Conservation (phyloP, 2,329 filamentous ascomycete genomes). For the Nannizziopsis barbatae region DNA sequence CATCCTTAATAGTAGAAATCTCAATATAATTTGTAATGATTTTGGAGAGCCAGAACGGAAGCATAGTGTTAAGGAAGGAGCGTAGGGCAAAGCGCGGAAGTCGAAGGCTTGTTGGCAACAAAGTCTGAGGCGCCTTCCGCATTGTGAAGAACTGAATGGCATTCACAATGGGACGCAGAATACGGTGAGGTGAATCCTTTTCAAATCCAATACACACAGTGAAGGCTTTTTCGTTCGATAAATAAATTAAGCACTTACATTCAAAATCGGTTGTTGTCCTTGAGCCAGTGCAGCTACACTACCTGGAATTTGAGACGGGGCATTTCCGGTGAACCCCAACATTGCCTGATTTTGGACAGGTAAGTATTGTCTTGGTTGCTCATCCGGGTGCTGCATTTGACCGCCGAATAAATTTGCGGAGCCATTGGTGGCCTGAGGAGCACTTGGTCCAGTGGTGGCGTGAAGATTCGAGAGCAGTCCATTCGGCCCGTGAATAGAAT, state of each 20-base stretch:
- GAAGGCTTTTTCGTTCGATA: not conserved
- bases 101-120: not conserved
- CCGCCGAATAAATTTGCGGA: constrained; percentile 56
- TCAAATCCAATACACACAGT: too few species aligned
- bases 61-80: too few species aligned
- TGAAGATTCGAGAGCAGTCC: constrained; percentile 70
- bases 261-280: constrained; percentile 73
- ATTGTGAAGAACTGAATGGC: not conserved
- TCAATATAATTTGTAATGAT: not conserved
- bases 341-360: constrained; percentile 48
- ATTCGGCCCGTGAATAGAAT: constrained; percentile 82
- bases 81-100: not conserved
- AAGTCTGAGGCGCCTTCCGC: not conserved
- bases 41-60: constrained; percentile 1
- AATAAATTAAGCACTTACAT: constrained; percentile 38
- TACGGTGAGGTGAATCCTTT: not conserved
- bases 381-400: constrained; percentile 50
- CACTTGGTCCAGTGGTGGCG: constrained; percentile 44
- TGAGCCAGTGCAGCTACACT: constrained; percentile 54
- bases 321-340: constrained; percentile 38
- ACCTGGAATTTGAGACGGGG: constrained; percentile 35
- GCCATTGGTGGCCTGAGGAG: constrained; percentile 45
- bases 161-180: not conserved
- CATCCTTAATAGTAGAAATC: constrained; percentile 1
- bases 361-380: constrained; percentile 44